A percentile compares a stretch with the other conserved stretches of the same genome.
These are phyloP conservation scores for Atkinsonella texensis DNA, from an alignment of 2,329 filamentous ascomycete species.

Conservation along the genomic window DNA sequence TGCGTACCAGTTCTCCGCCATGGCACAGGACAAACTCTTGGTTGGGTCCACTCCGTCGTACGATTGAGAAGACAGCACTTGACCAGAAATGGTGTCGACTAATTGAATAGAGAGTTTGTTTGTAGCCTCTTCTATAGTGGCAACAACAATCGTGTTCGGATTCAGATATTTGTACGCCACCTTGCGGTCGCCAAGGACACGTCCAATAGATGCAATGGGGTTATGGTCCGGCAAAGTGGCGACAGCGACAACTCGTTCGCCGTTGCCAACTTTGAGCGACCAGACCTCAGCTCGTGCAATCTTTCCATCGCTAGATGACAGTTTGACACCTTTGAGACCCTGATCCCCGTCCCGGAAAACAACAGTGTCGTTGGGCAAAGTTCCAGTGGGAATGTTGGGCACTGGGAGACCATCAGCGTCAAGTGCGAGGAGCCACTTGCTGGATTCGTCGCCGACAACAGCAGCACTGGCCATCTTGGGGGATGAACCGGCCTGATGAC, in stretches of 20 bases:
- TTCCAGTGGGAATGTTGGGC: conserved; percentile 30
- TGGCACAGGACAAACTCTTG: conserved; percentile 61
- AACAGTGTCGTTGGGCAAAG: conserved; percentile 39
- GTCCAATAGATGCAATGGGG: conserved; percentile 87
- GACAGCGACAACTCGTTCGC: conserved; percentile 57
- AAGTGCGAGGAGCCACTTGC: conserved; percentile 43
- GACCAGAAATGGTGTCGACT: conserved; percentile 75
- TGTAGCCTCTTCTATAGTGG: conserved; percentile 47
- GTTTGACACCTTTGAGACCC: conserved; percentile 43
- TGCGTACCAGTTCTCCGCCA: conserved; percentile 92
- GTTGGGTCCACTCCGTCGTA: conserved; percentile 63
- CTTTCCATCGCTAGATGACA: conserved; percentile 29
- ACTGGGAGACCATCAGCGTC: conserved; percentile 34
- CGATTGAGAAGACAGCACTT: conserved; percentile 58
- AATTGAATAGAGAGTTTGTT: conserved; percentile 61
- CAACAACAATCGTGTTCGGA: conserved; percentile 70
- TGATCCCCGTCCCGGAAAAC: conserved; percentile 39
- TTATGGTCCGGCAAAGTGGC: conserved; percentile 63
- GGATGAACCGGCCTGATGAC: not conserved
- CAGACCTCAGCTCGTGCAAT: conserved; percentile 45
- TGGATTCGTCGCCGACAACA: conserved; percentile 38
- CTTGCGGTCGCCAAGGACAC: conserved; percentile 80
- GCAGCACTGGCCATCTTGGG: conserved; percentile 27
- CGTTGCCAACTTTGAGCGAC: conserved; percentile 56
- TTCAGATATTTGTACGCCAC: conserved; percentile 97